Conservation (phyloP, 2,329 filamentous ascomycete species). For the Colletotrichum sp. region DNA sequence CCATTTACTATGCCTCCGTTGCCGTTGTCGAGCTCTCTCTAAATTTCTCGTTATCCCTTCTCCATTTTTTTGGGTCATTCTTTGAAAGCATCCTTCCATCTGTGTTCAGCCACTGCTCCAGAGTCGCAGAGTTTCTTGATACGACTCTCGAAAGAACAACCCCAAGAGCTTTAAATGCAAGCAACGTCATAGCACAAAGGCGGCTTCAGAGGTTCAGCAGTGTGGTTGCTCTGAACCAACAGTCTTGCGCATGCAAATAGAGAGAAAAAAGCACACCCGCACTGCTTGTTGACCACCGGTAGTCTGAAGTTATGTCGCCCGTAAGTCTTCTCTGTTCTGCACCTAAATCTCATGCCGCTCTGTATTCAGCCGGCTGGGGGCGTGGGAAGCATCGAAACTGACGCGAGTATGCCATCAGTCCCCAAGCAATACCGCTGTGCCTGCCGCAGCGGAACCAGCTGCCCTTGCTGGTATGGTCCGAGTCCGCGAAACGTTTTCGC, state of each 20-base stretch:
- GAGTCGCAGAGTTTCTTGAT: not conserved
- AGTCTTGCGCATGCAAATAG: not conserved
- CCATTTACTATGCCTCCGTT: constrained; percentile 10
- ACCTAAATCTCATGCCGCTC: not conserved
- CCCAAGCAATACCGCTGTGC: not conserved
- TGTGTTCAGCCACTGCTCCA: not conserved
- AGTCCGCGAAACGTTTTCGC: constrained; percentile 65
- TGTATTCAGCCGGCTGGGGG: not conserved
- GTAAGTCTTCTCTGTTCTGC: not conserved
- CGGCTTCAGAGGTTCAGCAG: constrained; percentile 19
- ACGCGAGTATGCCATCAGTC: not conserved
- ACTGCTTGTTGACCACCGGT: constrained; percentile 14
- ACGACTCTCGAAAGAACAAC: not conserved
- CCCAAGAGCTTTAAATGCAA: constrained; percentile 16
- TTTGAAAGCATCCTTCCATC: constrained; percentile 5
- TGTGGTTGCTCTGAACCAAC: constrained; percentile 3
- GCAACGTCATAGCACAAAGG: constrained; percentile 7
- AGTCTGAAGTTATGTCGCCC: constrained; percentile 20
- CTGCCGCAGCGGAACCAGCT: not conserved
- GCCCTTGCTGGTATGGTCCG: constrained; percentile 25
- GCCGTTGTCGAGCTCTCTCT: not conserved
- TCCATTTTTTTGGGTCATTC: constrained; percentile 3
- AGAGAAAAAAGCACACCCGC: not conserved
- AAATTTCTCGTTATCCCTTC: not conserved
- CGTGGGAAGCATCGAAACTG: not conserved